Base-by-base conservation (phyloP, 164 flowering plant species). In the Vitis amurensis region DNA sequence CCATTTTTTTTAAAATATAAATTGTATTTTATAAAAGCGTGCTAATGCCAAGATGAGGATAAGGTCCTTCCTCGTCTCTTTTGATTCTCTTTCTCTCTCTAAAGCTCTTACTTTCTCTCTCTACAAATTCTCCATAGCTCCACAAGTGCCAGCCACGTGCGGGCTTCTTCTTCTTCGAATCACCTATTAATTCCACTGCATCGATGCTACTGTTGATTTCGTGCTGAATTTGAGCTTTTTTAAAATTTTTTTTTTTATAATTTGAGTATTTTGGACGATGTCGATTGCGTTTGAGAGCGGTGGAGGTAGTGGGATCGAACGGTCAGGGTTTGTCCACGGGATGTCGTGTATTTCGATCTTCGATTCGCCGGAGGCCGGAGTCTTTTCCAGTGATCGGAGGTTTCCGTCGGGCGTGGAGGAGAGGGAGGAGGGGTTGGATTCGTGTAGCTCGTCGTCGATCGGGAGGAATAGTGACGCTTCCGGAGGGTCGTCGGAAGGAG, bases 381-480 rank as follows among this genome's bases (percentile, higher is more conserved):
- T 27, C 1, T 14, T 48, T 14, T 50, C 48, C 31, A 74, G 55
- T 11, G 69, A 61, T 61, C 58, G 60, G 64, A 56, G 23, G n/a
- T 37, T 37, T 37, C 44, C 44, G 44, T 37, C 44, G 44, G 44
- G 44, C 44, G 68, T 60, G 48, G 69, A 59, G 47, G 49, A 59
- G 9, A 64, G 62, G 55, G 66, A 60, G 59, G 69, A 70, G 52
- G 71, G 67, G 50, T 52, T 49, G 60, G 71, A 66, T 68, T 77
- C 82, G 27, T 71, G 73, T 50, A 79, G 80, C 59, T 77, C 85
- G 11, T 87, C 92, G 3, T 89, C 97, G 52, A 81, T 89, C 55
- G 93, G 91, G 61, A 79, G 77, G 74, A 79, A 87, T 63, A 87
- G 91, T 59, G 92, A 84, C 69, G 59, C 58, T 56, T 78, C 78